Conservation (phyloP, 768 basidiomycete species). For the Rubroboletus pulcherrimus region DNA sequence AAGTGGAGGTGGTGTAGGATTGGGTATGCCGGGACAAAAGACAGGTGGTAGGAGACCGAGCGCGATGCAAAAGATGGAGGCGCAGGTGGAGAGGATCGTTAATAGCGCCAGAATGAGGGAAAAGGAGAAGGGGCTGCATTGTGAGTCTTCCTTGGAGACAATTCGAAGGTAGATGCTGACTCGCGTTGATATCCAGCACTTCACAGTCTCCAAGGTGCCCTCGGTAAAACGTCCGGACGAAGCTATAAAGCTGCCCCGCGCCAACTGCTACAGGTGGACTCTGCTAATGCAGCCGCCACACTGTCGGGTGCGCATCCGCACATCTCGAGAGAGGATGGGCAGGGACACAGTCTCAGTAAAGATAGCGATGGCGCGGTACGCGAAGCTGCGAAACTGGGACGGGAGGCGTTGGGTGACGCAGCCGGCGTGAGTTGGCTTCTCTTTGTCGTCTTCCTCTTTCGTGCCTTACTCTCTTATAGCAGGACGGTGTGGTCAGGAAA, state of each 20-base stretch:
- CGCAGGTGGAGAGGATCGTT: slow-evolving; percentile 95
- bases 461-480: slow-evolving; percentile 34
- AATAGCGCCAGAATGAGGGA: slow-evolving; percentile 84
- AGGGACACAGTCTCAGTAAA: slow-evolving; percentile 17
- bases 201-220: slow-evolving; percentile 83
- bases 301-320: slow-evolving; percentile 42
- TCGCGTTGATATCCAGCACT: slow-evolving; percentile 41
- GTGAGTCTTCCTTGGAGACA: slow-evolving; percentile 27
- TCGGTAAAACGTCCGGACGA: slow-evolving; percentile 90
- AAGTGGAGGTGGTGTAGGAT: slow-evolving; percentile 82
- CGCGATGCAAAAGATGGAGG: slow-evolving; percentile 90
- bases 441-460: background rate
- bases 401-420: slow-evolving; percentile 63
- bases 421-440: slow-evolving; percentile 40
- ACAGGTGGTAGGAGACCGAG: slow-evolving; percentile 67
- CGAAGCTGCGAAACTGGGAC: slow-evolving; percentile 73
- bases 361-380: slow-evolving; percentile 56
- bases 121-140: slow-evolving; percentile 74
- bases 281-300: slow-evolving; percentile 36
- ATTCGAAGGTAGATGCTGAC: background rate
- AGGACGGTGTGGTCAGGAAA: slow-evolving; percentile 56
- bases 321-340: slow-evolving; percentile 52
- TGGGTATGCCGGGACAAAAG: slow-evolving; percentile 46
- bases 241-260: slow-evolving; percentile 97
- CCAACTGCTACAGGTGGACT: slow-evolving; percentile 87